Percentiles rank a stretch among this genome's conserved stretches.
phyloP scores from a whole-genome alignment of 129 eudicot species.

The Apium graveolens region DNA sequence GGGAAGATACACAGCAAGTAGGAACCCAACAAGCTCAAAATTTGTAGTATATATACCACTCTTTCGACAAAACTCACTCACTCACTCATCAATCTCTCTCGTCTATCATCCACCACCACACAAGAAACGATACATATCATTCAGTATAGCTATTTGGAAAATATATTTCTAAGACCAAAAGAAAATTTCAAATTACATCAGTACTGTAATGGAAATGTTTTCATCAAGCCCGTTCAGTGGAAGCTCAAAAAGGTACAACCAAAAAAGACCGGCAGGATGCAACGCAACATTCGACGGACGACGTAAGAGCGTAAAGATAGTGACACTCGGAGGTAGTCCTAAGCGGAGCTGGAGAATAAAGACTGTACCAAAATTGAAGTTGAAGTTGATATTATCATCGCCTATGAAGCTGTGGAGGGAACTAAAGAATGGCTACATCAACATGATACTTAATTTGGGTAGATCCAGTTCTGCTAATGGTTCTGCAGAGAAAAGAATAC shows the following conservation, averaged over 20 bases:
- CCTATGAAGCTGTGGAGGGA: slow-evolving; percentile 43
- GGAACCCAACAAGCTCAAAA: neutral
- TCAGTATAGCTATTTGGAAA: too few relatives aligned
- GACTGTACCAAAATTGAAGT: slow-evolving; percentile 24
- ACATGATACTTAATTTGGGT: slow-evolving; percentile 42
- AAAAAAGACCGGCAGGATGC: neutral
- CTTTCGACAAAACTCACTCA: neutral
- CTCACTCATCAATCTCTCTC: neutral
- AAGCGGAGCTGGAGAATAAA: slow-evolving; percentile 42
- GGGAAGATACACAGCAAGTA: neutral
- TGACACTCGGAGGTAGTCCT: slow-evolving; percentile 23
- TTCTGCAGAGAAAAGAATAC: slow-evolving; percentile 30
- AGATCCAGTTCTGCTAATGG: neutral
- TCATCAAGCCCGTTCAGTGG: neutral
- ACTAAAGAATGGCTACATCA: slow-evolving; percentile 45
- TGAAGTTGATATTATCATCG: slow-evolving; percentile 3
- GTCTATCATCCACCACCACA: neutral
- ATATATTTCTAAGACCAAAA: neutral
- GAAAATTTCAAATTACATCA: neutral
- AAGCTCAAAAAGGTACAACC: neutral
- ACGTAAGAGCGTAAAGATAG: slow-evolving; percentile 16
- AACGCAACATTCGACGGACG: neutral
- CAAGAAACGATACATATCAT: neutral
- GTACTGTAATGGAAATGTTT: neutral
- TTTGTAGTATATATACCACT: neutral